Conservation (phyloP, 176 grass and related monocot species). For the Triticum aestivum region DNA sequence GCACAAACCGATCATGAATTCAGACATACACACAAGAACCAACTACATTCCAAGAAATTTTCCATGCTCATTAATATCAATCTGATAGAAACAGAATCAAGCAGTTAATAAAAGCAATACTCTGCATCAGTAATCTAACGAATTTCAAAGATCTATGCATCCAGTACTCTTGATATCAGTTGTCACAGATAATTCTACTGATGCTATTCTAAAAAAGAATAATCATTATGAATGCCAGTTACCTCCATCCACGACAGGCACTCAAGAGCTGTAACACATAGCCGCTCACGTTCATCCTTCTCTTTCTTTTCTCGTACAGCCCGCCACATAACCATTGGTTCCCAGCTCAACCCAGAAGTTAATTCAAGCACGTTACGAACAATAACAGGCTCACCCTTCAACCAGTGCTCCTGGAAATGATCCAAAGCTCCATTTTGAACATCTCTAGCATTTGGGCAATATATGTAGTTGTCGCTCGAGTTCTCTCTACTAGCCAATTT, state of each 20-base stretch:
- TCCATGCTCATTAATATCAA: not conserved
- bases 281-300: slow-evolving; percentile 27
- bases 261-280: slow-evolving; percentile 63
- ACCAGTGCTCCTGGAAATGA: slow-evolving; percentile 91
- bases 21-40: not conserved
- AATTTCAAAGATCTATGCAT: not conserved
- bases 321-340: slow-evolving; percentile 98
- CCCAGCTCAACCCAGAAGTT: slow-evolving; percentile 92
- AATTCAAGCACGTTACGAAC: slow-evolving; percentile 63
- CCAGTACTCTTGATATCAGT: not conserved
- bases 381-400: slow-evolving; percentile 81
- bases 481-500: slow-evolving; percentile 53
- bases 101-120: not conserved
- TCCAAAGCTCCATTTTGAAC: slow-evolving; percentile 46
- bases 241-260: slow-evolving; percentile 60
- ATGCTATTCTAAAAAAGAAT: not conserved
- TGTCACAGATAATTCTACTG: not conserved
- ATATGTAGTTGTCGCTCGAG: slow-evolving; percentile 66
- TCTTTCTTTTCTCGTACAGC: slow-evolving; percentile 65
- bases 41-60: not conserved
- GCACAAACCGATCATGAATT: not conserved
- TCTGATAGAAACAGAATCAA: not conserved
- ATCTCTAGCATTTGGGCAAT: slow-evolving; percentile 59
- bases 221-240: slow-evolving; percentile 6
- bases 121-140: not conserved